Conservation (phyloP, 805 yeast genomes). For the Ogataea paraovalis region DNA sequence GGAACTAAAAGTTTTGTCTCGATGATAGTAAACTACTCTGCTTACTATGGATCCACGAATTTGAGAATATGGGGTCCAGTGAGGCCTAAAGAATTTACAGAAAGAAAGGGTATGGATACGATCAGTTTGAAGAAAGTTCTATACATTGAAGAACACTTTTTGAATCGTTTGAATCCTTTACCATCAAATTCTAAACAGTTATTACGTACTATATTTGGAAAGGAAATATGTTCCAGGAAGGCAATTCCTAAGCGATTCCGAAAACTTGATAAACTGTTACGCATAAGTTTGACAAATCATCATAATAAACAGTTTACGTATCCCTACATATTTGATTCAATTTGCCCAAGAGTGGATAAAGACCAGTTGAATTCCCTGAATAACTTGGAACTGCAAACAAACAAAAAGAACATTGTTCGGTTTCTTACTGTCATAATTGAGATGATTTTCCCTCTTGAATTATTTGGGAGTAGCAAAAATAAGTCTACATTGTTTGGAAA, state of each 20-base stretch:
- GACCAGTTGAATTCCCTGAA: slow-evolving; percentile 2
- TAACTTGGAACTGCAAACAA: slow-evolving; percentile 33
- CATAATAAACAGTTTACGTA: slow-evolving; percentile 28
- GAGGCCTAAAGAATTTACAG: background rate
- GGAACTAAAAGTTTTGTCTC: slow-evolving; percentile 39
- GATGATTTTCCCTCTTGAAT: slow-evolving; percentile 44
- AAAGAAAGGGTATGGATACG: background rate
- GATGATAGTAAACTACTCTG: slow-evolving; percentile 35
- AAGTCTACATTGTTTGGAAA: slow-evolving; percentile 35
- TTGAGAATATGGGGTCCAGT: slow-evolving; percentile 23
- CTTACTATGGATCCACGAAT: slow-evolving; percentile 21
- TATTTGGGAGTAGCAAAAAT: slow-evolving; percentile 53
- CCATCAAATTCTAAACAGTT: slow-evolving; percentile 11
- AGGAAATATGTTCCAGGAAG: slow-evolving; percentile 7
- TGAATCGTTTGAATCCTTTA: slow-evolving; percentile 21
- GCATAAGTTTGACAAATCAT: slow-evolving; percentile 32
- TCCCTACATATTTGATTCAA: slow-evolving; percentile 32
- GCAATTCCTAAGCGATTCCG: slow-evolving; percentile 23
- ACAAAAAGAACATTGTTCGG: slow-evolving; percentile 33
- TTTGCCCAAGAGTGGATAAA: slow-evolving; percentile 24
- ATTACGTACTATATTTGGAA: slow-evolving; percentile 9
- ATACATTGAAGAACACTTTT: slow-evolving; percentile 18
- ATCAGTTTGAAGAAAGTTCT: slow-evolving; percentile 24
- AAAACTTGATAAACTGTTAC: slow-evolving; percentile 19
- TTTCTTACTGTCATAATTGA: slow-evolving; percentile 42